Evolutionary conservation across 306 rosid genomes (phyloP).

Genomic region (Dalbergia cochinchinensis): DNA sequence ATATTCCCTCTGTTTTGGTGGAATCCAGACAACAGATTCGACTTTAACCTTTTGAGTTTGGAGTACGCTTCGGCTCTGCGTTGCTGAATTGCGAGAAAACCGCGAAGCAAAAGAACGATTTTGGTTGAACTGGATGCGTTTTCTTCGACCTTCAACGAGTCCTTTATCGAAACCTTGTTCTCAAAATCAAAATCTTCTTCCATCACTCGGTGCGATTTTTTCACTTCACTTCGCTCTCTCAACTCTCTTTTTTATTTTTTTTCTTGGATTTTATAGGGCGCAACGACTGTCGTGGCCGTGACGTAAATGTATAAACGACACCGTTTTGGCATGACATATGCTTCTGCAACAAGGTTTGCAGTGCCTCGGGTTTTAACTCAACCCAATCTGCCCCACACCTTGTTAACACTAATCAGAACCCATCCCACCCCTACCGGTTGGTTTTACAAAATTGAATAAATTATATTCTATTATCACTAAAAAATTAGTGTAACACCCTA

Average conservation of each 20-base stretch:
- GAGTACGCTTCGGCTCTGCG: slow-evolving; percentile 86
- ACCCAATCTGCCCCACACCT: too few species aligned
- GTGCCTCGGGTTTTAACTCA: rapidly evolving
- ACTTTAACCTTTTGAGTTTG: slow-evolving; percentile 66
- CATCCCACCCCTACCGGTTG: too few species aligned
- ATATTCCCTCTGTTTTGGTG: neutral
- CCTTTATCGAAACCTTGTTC: slow-evolving; percentile 67
- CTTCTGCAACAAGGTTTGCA: too few species aligned
- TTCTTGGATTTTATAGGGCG: neutral
- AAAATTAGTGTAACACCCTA: too few species aligned
- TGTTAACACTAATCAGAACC: too few species aligned
- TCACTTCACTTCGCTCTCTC: neutral
- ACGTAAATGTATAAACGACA: neutral
- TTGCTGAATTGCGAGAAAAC: slow-evolving; percentile 70
- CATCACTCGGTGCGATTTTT: slow-evolving; percentile 38
- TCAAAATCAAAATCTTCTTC: slow-evolving; percentile 65
- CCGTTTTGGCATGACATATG: neutral
- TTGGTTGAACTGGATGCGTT: slow-evolving; percentile 34
- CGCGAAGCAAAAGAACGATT: slow-evolving; percentile 60
- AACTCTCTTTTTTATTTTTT: neutral
- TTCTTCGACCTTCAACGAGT: slow-evolving; percentile 53
- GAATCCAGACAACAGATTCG: slow-evolving; percentile 16
- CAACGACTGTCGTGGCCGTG: neutral
- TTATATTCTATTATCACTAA: too few species aligned
- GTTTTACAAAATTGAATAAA: too few species aligned